Base-by-base conservation (phyloP, 75 land plant species). In the Cryptomeria japonica region DNA sequence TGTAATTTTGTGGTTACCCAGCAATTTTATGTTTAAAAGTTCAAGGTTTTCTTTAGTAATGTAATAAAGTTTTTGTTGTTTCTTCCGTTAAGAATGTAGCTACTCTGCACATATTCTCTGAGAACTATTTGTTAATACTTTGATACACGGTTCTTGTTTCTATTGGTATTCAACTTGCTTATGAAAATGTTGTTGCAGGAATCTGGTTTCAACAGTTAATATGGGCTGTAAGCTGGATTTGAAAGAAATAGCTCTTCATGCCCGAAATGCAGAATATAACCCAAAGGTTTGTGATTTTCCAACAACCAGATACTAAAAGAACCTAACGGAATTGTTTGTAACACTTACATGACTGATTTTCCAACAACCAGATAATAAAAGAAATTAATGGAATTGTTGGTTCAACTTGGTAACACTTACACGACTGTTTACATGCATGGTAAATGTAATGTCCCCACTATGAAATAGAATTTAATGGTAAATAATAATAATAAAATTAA, bases 211-310 rank as follows among this genome's bases (percentile, higher is more conserved):
- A 0, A 96, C 99, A 34, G 99, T 97, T 28, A 96, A 97, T 76
- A 89, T 96, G 89, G 98, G 92, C 61, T 97, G 99, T 91, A 93
- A 92, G 86, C 82, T 97, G 92, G 95, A 97, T 70, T 92, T 97
- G 58, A 94, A 95, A 86, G 88, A 91, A 51, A 96, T 97, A 87
- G 99, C 98, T 25, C 89, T 95, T 14, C 95, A 94, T 87, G 97
- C 98, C 28, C 91, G 98, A 15, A 97, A 97, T 93, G 97, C 99
- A 39, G 99, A 97, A 86, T 97, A 97, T 87, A 97, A 96, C 86
- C 99, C 98, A 11, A 97, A 97, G 99, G 99, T 93, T 41, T 49
- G 83, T 86, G 16, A 22, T 25, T 28, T 68, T 68, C n/a, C 4
- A 25, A 68, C 25, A 28, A 22, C 72, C 72, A 25, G 25, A 68